Percentiles rank a stretch among this genome's conserved stretches.
phyloP scores from a whole-genome alignment of 805 yeast species.

The Yarrowia sp. region DNA sequence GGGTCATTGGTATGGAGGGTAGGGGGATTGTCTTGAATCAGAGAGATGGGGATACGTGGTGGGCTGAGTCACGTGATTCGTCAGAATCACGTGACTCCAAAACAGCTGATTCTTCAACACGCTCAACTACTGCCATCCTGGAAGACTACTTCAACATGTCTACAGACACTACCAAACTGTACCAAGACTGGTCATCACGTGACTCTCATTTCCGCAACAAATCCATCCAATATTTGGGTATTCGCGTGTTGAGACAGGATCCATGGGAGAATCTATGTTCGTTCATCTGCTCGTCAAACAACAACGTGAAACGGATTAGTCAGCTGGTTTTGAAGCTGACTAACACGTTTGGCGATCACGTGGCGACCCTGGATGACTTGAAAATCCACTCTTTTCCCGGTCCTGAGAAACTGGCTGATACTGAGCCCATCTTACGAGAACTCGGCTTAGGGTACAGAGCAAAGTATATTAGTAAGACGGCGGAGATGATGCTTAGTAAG shows the following conservation, averaged over 20 bases:
- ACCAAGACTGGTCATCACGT: conserved; percentile 56
- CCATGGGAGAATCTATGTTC: conserved; percentile 95
- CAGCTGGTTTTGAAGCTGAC: conserved; percentile 86
- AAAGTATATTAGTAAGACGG: conserved; percentile 77
- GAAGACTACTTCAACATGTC: conserved; percentile 62
- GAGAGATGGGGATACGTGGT: conserved; percentile 34
- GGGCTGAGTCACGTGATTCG: background rate
- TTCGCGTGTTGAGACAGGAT: conserved; percentile 84
- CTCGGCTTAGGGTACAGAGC: conserved; percentile 87
- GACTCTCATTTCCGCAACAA: conserved; percentile 51
- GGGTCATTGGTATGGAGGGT: conserved; percentile 52
- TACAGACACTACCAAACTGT: conserved; percentile 53
- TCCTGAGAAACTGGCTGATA: conserved; percentile 52
- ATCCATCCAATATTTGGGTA: conserved; percentile 52
- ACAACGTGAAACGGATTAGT: conserved; percentile 88
- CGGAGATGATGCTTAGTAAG: conserved; percentile 46
- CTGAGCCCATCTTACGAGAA: conserved; percentile 47
- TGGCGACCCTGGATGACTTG: conserved; percentile 53
- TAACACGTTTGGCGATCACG: conserved; percentile 63
- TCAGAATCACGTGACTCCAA: background rate
- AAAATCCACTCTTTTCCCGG: conserved; percentile 57
- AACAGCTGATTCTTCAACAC: too few species aligned
- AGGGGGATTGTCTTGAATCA: conserved; percentile 62
- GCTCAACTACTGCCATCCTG: background rate
- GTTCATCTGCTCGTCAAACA: conserved; percentile 93